Percentiles rank a stretch among this genome's conserved stretches.
These are phyloP conservation scores for Plasmodium vivax DNA, from an alignment of 169 alveolate species.

Conservation along the genomic window DNA sequence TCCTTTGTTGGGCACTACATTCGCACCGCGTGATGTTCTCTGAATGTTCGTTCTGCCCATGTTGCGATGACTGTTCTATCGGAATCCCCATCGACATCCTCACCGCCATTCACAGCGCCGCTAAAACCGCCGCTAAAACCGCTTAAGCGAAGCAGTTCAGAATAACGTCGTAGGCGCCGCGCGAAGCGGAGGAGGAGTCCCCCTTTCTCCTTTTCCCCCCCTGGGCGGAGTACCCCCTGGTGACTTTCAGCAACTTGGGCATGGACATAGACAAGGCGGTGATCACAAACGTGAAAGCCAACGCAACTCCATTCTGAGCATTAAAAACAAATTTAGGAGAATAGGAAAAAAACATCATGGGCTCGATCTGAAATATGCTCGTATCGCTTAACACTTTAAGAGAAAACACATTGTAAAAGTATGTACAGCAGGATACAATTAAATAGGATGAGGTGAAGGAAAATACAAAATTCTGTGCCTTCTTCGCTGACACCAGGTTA, in stretches of 20 bases:
- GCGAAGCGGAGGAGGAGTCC: not conserved
- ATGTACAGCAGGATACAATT: slow-evolving; percentile 24
- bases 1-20: not conserved
- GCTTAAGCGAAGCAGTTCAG: slow-evolving; percentile 28
- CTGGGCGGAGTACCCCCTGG: not conserved
- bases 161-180: slow-evolving; percentile 12
- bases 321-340: slow-evolving; percentile 43
- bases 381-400: not conserved
- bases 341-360: slow-evolving; percentile 53
- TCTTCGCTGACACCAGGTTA: slow-evolving; percentile 52
- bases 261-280: not conserved
- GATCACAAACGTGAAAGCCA: not conserved
- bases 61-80: not conserved
- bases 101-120: not conserved
- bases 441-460: slow-evolving; percentile 61
- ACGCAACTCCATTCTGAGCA: slow-evolving; percentile 6
- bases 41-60: not conserved
- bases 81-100: too few species aligned
- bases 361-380: slow-evolving; percentile 60
- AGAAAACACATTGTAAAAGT: slow-evolving; percentile 6
- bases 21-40: not conserved
- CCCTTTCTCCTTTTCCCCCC: slow-evolving; percentile 2
- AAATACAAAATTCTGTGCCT: slow-evolving; percentile 70
- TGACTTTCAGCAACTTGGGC: not conserved
- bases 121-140: not conserved